phyloP scores from a whole-genome alignment of 306 rosid species.

The Gastrolobium bilobum region DNA sequence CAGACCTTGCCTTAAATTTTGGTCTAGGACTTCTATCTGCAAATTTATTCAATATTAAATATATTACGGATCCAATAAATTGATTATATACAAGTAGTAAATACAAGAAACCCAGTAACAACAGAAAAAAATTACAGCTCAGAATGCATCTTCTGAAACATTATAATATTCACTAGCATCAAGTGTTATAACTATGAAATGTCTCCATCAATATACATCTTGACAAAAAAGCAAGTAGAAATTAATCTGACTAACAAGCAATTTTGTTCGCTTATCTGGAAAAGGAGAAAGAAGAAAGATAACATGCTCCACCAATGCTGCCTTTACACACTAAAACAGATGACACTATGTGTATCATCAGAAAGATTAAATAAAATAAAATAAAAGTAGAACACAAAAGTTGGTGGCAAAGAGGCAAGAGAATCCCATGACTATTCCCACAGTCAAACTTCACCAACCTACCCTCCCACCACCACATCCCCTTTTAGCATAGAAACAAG shows the following conservation, averaged over 20 bases:
- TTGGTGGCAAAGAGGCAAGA: not conserved
- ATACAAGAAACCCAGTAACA: slow-evolving; percentile 13
- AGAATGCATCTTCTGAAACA: slow-evolving; percentile 16
- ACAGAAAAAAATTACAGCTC: slow-evolving; percentile 6
- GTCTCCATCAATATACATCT: slow-evolving; percentile 4
- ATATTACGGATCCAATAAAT: slow-evolving; percentile 38
- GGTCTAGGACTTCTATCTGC: slow-evolving; percentile 53
- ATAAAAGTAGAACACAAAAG: not conserved
- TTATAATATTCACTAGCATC: slow-evolving; percentile 15
- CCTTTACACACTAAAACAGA: slow-evolving; percentile 17
- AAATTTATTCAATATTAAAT: slow-evolving; percentile 24
- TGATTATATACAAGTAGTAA: slow-evolving; percentile 17
- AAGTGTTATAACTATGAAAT: slow-evolving; percentile 24
- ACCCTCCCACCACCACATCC: not conserved
- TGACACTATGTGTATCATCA: not conserved
- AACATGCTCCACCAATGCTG: slow-evolving; percentile 9
- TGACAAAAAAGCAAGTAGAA: slow-evolving; percentile 5
- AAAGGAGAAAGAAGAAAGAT: slow-evolving; percentile 28
- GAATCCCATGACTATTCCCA: slow-evolving; percentile 21
- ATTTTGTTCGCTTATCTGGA: not conserved
- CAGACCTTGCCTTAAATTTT: slow-evolving; percentile 42
- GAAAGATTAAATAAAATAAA: not conserved
- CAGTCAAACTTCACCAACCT: not conserved
- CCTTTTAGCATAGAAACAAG: slow-evolving; percentile 22
- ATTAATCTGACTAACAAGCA: slow-evolving; percentile 37